phyloP scores from a whole-genome alignment of 306 rosid genomes.

The Castanea crenata region DNA sequence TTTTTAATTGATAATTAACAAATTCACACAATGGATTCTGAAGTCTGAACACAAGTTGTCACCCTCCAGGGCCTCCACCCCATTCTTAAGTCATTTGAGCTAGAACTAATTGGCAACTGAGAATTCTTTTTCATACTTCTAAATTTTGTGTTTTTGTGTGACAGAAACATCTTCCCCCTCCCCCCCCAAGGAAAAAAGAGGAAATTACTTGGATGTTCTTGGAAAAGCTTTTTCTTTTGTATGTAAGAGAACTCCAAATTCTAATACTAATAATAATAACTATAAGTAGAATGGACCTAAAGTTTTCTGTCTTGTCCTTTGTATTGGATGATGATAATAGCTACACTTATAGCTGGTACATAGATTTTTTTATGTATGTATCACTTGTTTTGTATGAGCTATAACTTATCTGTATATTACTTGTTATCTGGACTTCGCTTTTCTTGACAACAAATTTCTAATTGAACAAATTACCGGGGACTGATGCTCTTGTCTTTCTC shows the following conservation, averaged over 20 bases:
- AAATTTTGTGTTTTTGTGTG: neutral
- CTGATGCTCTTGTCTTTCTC: neutral
- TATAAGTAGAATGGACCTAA: neutral
- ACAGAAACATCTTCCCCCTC: neutral
- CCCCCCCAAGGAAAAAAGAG: too few relatives aligned
- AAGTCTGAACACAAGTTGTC: too few relatives aligned
- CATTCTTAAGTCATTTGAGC: too few relatives aligned
- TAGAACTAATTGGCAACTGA: neutral
- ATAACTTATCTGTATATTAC: neutral
- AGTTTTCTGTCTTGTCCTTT: neutral
- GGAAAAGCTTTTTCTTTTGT: neutral
- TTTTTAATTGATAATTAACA: too few relatives aligned
- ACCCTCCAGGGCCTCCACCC: too few relatives aligned
- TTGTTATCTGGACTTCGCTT: neutral
- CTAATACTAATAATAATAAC: neutral
- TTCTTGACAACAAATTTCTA: neutral
- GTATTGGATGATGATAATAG: neutral
- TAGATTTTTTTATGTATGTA: neutral
- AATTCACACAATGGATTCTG: too few relatives aligned
- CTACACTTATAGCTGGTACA: neutral
- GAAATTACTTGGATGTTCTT: too few relatives aligned
- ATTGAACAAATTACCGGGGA: neutral
- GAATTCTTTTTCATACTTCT: neutral
- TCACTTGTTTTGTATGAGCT: neutral
- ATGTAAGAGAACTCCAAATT: neutral